Evolutionary conservation across 768 basidiomycete genomes (phyloP), one percentile per base, ranked within the genome.

Genomic region (Hericium rajendrae): DNA sequence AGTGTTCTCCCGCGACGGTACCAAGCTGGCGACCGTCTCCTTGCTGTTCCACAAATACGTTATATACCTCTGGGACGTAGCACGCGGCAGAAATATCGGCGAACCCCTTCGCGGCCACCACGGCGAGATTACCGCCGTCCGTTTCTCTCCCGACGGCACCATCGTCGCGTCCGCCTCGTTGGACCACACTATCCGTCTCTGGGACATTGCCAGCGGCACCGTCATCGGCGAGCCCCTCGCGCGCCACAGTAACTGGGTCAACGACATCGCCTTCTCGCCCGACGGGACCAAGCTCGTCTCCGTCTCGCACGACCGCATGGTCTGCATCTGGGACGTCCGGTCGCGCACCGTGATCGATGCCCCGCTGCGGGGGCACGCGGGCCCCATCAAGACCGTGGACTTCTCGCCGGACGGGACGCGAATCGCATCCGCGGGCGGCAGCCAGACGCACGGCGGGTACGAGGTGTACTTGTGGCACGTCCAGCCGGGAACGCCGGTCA

Each of bases 31-130:
- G 54, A 24, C 54, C 18, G 26, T n/a, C 13, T 54, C 54, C 20
- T 51, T 38, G 1, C 32, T 56, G 22, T 60, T 56, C 12, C 24
- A 37, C 6, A 60, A 62, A 20, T 6, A 53, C 20, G 54, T 53
- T 6, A 28, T 54, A n/a, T 20, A 38, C 10, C 8, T 54, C 22
- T 54, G 54, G 54, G 39, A 41, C 22, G 54, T 38, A 11, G 43
- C 12, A 10, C 41, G n/a, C 3, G 54, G 54, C 39, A 26, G 11
- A 13, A 13, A 39, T 10, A n/a, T 54, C 13, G 54, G 54, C 11
- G 26, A 43, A 6, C 54, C 54, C 4, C 20, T 54, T 13, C 39
- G 24, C 24, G 54, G 54, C 8, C 54, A 54, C 54, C 24, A 24
- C 22, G 43, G 43, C 43, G 38, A 32, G 20, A 37, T 58, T 6